Evolutionary conservation across 2,329 filamentous ascomycete species (phyloP).

Genomic region (Ophiostoma quercus): DNA sequence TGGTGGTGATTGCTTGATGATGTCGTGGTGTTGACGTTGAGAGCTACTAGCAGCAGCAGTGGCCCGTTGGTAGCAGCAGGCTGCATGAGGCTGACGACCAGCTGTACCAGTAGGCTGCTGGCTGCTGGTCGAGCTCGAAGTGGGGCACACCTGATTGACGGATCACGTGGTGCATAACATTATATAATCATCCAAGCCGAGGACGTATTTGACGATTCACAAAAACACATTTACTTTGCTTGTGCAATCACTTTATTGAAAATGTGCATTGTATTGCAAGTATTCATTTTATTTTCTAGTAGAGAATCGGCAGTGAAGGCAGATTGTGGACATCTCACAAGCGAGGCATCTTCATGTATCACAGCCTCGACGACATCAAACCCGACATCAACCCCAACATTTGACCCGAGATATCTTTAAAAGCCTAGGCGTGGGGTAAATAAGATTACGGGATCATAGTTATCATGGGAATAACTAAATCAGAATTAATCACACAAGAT

Average conservation of each 20-base stretch:
- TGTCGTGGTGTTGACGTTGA: constrained; percentile 11
- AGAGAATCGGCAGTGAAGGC: too few relatives aligned
- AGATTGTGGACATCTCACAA: neutral
- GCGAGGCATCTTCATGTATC: neutral
- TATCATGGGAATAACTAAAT: too few relatives aligned
- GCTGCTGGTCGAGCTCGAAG: neutral
- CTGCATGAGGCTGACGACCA: constrained; percentile 30
- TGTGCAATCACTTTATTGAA: too few relatives aligned
- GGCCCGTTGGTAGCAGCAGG: constrained; percentile 22
- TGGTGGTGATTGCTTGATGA: constrained; percentile 2
- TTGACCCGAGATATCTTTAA: neutral
- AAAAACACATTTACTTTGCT: too few relatives aligned
- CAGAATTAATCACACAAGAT: too few relatives aligned
- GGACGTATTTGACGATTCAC: neutral
- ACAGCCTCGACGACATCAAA: neutral
- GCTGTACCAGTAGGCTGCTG: neutral
- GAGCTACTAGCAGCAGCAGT: constrained; percentile 12
- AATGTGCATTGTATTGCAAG: too few relatives aligned
- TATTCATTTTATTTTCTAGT: too few relatives aligned
- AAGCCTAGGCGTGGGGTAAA: neutral
- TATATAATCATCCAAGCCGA: neutral
- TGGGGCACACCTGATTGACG: neutral
- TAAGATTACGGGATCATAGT: neutral
- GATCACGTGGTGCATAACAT: neutral
- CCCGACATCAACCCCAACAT: neutral